Conservation (phyloP, 371 early-diverging fungal species). For the Homolaphlyctis polyrhiza region DNA sequence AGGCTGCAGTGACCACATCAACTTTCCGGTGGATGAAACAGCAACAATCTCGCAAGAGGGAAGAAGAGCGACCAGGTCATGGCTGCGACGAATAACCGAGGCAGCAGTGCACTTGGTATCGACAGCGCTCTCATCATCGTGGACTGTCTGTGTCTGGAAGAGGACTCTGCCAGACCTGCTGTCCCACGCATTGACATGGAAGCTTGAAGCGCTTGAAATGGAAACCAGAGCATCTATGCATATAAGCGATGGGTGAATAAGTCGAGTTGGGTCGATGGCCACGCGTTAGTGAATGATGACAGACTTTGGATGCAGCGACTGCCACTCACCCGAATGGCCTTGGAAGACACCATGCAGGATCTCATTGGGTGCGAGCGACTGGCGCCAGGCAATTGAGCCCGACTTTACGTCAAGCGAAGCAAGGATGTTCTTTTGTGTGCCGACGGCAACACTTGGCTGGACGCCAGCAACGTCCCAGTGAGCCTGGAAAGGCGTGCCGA, state of each 20-base stretch:
- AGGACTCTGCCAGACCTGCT: too few relatives aligned
- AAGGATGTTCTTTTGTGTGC: conserved; percentile 58
- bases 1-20: neutral
- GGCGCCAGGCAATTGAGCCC: conserved; percentile 44
- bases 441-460: conserved; percentile 37
- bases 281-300: neutral
- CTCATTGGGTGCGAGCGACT: conserved; percentile 13
- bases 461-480: neutral
- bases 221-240: too few relatives aligned
- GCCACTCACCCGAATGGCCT: neutral
- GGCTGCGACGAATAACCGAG: neutral
- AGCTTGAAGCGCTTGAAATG: too few relatives aligned
- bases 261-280: too few relatives aligned
- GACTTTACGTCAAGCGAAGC: conserved; percentile 50
- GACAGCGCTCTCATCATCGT: too few relatives aligned
- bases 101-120: neutral
- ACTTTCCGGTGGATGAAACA: neutral
- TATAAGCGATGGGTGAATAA: too few relatives aligned
- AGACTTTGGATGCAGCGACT: neutral
- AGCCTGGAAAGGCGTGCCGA: conserved; percentile 6
- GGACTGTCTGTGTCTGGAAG: too few relatives aligned
- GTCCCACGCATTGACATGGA: too few relatives aligned
- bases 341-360: neutral
- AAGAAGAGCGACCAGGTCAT: neutral
- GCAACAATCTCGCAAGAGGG: conserved; percentile 3